These are phyloP conservation scores for Fraxinus baroniana DNA, from an alignment of 305 asterid species.

Conservation along the genomic window DNA sequence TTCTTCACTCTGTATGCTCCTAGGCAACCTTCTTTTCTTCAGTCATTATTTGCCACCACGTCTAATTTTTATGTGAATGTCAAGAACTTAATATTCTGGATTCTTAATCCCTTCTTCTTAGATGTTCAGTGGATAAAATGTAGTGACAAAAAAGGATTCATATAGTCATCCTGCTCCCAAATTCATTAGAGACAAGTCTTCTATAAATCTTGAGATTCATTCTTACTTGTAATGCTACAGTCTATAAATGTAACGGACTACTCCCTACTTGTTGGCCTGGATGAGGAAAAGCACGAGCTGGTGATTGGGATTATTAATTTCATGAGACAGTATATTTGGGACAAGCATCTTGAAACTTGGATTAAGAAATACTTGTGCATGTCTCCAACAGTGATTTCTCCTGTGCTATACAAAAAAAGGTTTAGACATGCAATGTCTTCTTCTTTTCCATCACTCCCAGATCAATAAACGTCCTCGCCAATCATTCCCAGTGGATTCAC, in stretches of 20 bases:
- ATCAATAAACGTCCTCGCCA: neutral
- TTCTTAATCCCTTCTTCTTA: neutral
- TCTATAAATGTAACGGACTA: slow-evolving; percentile 84
- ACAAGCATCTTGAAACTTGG: slow-evolving; percentile 91
- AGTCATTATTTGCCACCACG: neutral
- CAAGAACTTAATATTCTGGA: neutral
- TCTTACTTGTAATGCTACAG: slow-evolving; percentile 33
- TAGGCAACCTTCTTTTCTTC: neutral
- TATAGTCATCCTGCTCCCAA: neutral
- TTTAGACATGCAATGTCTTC: slow-evolving; percentile 32
- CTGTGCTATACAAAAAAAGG: slow-evolving; percentile 71
- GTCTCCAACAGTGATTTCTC: slow-evolving; percentile 80
- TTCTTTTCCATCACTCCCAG: neutral
- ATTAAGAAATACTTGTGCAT: too few relatives aligned
- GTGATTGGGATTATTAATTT: slow-evolving; percentile 81
- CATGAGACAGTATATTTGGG: slow-evolving; percentile 92
- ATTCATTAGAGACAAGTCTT: neutral
- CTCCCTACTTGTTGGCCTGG: slow-evolving; percentile 77
- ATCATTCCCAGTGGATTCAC: neutral
- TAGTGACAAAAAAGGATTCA: neutral
- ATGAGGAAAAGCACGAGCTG: slow-evolving; percentile 74
- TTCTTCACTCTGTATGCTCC: neutral
- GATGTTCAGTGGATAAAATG: neutral
- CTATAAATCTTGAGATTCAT: too few relatives aligned
- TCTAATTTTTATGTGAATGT: neutral